Conservation (phyloP, 805 yeast genomes). For the Monosporozyma unispora region DNA sequence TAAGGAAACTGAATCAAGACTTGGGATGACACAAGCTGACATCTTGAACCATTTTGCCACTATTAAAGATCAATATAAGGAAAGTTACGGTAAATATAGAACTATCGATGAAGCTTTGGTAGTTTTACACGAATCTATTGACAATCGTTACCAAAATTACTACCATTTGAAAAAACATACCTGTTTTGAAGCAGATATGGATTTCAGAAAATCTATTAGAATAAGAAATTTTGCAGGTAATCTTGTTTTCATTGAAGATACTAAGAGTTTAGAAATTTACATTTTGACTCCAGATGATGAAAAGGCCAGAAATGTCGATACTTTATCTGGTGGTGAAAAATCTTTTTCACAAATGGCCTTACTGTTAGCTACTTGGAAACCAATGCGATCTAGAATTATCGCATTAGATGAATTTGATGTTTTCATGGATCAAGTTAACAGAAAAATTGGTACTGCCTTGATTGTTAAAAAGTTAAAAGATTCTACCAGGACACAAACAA, state of each 20-base stretch:
- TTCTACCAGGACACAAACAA: constrained; percentile 63
- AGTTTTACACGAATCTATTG: constrained; percentile 31
- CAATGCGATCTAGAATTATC: constrained; percentile 78
- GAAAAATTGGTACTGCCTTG: constrained; percentile 67
- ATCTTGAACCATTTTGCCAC: constrained; percentile 40
- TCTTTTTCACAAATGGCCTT: constrained; percentile 88
- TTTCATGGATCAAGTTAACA: constrained; percentile 89
- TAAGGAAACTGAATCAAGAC: constrained; percentile 40
- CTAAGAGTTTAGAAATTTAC: constrained; percentile 43
- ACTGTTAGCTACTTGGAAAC: constrained; percentile 82
- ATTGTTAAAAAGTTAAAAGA: constrained; percentile 61
- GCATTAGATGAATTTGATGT: constrained; percentile 97
- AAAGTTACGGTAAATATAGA: constrained; percentile 34
- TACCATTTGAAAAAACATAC: constrained; percentile 33
- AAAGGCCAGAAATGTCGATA: constrained; percentile 59
- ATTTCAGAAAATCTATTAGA: constrained; percentile 51
- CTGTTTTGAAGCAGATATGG: constrained; percentile 41
- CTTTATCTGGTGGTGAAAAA: constrained; percentile 94
- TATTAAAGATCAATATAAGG: constrained; percentile 36
- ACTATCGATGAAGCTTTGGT: constrained; percentile 31
- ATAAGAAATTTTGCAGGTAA: constrained; percentile 68
- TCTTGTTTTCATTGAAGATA: constrained; percentile 51
- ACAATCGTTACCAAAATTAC: constrained; percentile 36
- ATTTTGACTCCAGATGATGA: constrained; percentile 55
- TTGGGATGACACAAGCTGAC: constrained; percentile 50